Base-by-base conservation (phyloP, 306 rosid genomes). In the Vicia villosa region DNA sequence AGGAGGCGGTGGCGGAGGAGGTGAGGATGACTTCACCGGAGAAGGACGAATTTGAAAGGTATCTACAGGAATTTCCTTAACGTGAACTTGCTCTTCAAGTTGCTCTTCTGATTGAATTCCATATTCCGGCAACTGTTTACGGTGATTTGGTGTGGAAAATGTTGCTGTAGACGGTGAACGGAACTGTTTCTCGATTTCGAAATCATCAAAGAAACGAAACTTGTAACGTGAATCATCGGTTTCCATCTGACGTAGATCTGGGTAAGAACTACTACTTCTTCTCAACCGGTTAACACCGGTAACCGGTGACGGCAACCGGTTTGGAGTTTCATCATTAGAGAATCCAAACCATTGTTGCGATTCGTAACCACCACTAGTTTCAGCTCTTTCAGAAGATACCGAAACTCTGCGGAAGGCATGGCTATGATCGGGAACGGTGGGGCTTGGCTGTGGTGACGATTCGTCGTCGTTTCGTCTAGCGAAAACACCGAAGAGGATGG, bases 231-330 rank as follows among this genome's bases (percentile, higher is more conserved):
- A 88, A 8, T 76, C 78, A 6, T 66, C 67, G 58, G 72, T 77
- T 17, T 75, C 86, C 88, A 82, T 75, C n/a, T 74, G 88, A 28
- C 95, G 74, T 64, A 93, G 94, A 90, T 93, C 98, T 54, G 96
- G 96, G 40, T 93, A 90, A 9, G 96, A 93, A 67, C 91, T 93
- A 30, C 95, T 91, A 24, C 80, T 88, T 80, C 92, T 85, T 77
- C 83, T 76, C 84, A 86, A 42, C 68, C 70, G 73, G 61, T 22
- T 64, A 71, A 12, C 74, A 24, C 54, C 79, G 15, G 69, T 26
- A 1, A 20, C 76, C 77, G 76, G 84, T 34, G 84, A 69, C 66
- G 42, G 77, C 3, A 49, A 32, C 13, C 63, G 28, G 24, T 24
- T 68, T 20, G 24, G 52, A 21, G 79, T 11, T 7, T 72, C 26